Conservation (phyloP, 257 asterid genomes). For the Solanum bulbocastanum region DNA sequence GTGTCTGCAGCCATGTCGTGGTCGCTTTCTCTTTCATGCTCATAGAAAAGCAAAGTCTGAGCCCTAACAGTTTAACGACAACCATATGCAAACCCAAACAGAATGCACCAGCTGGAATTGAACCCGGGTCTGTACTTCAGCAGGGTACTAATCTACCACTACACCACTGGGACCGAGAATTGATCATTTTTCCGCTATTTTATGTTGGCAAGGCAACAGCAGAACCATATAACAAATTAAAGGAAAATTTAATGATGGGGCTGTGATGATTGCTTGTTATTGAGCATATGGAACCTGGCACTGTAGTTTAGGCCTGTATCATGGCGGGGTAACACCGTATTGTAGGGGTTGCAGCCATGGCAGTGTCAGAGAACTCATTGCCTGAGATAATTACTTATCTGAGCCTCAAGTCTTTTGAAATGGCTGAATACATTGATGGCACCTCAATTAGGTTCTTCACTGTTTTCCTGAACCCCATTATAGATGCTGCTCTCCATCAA, state of each 20-base stretch:
- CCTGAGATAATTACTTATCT: neutral
- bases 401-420: neutral
- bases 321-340: neutral
- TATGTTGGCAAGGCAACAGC: neutral
- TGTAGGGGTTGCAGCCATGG: neutral
- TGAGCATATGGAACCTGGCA: neutral
- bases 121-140: conserved; percentile 83
- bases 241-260: neutral
- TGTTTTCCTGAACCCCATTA: too few relatives aligned
- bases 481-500: too few relatives aligned
- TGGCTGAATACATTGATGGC: neutral
- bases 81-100: neutral
- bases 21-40: neutral
- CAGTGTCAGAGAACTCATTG: neutral
- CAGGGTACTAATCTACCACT: conserved; percentile 89
- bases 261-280: neutral
- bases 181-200: neutral
- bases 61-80: neutral
- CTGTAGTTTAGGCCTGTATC: neutral
- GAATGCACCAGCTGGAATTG: conserved; percentile 71
- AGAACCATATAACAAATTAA: neutral
- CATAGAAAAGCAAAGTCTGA: neutral
- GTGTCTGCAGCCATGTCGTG: neutral
- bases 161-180: conserved; percentile 37
- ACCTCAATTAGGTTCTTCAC: neutral